Evolutionary conservation across 2,329 filamentous ascomycete species (phyloP).

Genomic region (Fusarium sp.): DNA sequence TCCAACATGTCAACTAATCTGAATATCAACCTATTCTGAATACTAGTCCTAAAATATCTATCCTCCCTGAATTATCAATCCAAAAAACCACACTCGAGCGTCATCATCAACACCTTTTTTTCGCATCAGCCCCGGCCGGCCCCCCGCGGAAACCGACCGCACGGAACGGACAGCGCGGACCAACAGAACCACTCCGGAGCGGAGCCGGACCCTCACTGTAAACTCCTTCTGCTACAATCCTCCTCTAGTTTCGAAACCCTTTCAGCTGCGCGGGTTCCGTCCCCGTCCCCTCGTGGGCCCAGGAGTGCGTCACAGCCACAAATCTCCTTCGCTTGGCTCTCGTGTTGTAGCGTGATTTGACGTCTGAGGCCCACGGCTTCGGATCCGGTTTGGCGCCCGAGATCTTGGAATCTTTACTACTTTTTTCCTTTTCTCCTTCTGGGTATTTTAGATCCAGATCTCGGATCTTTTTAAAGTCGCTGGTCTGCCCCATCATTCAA

Average conservation of each 20-base stretch:
- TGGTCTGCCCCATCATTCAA: not conserved
- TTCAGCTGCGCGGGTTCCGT: not conserved
- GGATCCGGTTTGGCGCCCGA: not conserved
- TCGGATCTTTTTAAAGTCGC: not conserved
- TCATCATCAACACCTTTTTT: no score
- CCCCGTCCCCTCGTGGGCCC: not conserved
- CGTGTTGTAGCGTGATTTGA: slow-evolving; percentile 14
- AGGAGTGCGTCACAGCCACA: not conserved
- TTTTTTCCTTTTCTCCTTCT: not conserved
- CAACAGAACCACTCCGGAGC: slow-evolving; percentile 7
- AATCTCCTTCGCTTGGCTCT: slow-evolving; percentile 1
- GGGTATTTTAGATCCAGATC: slow-evolving; percentile 7
- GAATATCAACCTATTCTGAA: no score
- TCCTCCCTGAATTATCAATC: not conserved
- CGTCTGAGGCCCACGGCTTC: slow-evolving; percentile 1
- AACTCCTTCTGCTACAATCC: not conserved
- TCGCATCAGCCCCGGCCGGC: not conserved
- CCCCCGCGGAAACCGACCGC: slow-evolving; percentile 5
- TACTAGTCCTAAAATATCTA: no score
- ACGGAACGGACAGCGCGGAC: slow-evolving; percentile 5
- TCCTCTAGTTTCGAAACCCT: not conserved
- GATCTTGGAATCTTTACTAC: slow-evolving; percentile 6
- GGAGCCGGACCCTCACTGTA: not conserved
- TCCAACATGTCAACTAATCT: no score
- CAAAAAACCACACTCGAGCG: no score